Evolutionary conservation across 2,329 filamentous ascomycete genomes (phyloP).

Genomic region (Colletotrichum incanum): DNA sequence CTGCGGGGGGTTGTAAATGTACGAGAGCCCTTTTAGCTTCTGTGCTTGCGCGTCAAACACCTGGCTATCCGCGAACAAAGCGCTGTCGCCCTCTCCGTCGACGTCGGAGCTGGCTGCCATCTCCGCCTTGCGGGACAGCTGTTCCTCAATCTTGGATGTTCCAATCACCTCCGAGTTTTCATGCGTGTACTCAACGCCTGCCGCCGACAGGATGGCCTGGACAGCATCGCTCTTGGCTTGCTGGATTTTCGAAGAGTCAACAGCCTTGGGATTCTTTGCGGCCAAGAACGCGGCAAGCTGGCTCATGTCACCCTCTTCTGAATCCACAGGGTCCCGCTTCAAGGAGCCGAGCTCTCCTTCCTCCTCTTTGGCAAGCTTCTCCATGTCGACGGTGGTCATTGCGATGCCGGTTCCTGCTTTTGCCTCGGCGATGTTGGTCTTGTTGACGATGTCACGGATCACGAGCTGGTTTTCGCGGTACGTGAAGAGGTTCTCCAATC

Average conservation of each 20-base stretch:
- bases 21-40: slow-evolving; percentile 29
- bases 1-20: slow-evolving; percentile 79
- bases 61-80: slow-evolving; percentile 72
- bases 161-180: slow-evolving; percentile 97
- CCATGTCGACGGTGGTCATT: slow-evolving; percentile 83
- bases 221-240: slow-evolving; percentile 79
- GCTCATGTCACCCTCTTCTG: slow-evolving; percentile 77
- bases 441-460: slow-evolving; percentile 96
- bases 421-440: slow-evolving; percentile 96
- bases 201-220: slow-evolving; percentile 88
- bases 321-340: slow-evolving; percentile 59
- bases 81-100: slow-evolving; percentile 65
- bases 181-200: slow-evolving; percentile 95
- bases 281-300: slow-evolving; percentile 66
- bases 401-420: slow-evolving; percentile 87
- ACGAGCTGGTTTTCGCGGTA: slow-evolving; percentile 86
- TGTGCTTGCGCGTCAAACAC: slow-evolving; percentile 40
- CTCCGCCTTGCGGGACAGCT: slow-evolving; percentile 83
- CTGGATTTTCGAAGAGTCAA: slow-evolving; percentile 61
- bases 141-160: slow-evolving; percentile 90
- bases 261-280: slow-evolving; percentile 50
- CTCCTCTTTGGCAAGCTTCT: slow-evolving; percentile 71
- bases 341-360: slow-evolving; percentile 58
- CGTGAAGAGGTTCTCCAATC: slow-evolving; percentile 87
- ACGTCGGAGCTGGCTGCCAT: slow-evolving; percentile 64